phyloP scores from a whole-genome alignment of 768 basidiomycete genomes.

The Panaeolus papilionaceus region DNA sequence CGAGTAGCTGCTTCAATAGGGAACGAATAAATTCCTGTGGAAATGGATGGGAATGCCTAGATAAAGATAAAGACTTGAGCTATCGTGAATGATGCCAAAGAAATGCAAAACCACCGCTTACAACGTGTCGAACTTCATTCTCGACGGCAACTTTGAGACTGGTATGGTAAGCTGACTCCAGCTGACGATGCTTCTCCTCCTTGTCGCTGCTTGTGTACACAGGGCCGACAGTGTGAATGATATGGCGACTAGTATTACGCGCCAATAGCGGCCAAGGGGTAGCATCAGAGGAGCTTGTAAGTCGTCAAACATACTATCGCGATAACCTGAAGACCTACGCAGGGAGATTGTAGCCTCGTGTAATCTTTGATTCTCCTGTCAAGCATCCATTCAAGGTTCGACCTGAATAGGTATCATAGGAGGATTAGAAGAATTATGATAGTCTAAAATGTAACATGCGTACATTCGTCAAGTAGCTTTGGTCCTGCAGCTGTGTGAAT shows the following conservation, averaged over 20 bases:
- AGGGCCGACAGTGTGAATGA: slow-evolving; percentile 88
- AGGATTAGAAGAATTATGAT: background rate
- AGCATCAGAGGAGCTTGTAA: background rate
- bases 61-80: background rate
- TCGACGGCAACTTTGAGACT: slow-evolving; percentile 68
- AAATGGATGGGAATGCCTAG: slow-evolving; percentile 83
- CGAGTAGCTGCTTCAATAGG: slow-evolving; percentile 76
- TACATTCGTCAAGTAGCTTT: slow-evolving; percentile 73
- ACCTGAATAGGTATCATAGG: slow-evolving; percentile 46
- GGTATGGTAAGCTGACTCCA: slow-evolving; percentile 71
- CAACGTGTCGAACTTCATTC: slow-evolving; percentile 68
- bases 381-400: slow-evolving; percentile 67
- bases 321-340: slow-evolving; percentile 54
- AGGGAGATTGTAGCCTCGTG: slow-evolving; percentile 76
- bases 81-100: slow-evolving; percentile 1
- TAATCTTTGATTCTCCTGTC: slow-evolving; percentile 82
- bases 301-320: slow-evolving; percentile 10
- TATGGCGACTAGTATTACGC: slow-evolving; percentile 52
- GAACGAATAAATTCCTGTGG: slow-evolving; percentile 82
- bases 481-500: slow-evolving; percentile 81
- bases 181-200: slow-evolving; percentile 53
- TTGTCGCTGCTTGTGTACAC: slow-evolving; percentile 53
- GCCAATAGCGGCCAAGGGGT: background rate
- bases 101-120: slow-evolving; percentile 38
- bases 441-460: slow-evolving; percentile 27